Evolutionary conservation across 2,329 filamentous ascomycete species (phyloP), one percentile per base, ranked within the genome.

Genomic region (Aspergillus sp.): DNA sequence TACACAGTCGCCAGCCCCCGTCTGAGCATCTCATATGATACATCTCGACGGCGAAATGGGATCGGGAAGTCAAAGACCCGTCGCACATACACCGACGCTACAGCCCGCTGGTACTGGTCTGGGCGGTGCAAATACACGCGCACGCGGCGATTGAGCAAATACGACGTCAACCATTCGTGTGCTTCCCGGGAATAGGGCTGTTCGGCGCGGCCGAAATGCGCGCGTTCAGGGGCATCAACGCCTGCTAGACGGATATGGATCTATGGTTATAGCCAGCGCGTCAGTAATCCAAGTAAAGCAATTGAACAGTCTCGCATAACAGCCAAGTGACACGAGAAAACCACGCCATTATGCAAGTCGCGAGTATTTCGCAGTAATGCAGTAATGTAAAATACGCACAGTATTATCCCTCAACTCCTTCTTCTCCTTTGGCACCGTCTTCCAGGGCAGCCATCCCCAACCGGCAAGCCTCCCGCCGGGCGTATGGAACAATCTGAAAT

Each of bases 401-500:
- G 93, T 97, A 64, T 89, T 86, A 59, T 88, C 86, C 70, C 85
- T 90, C 61, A 96, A 76, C 30, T 86, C 83, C 57, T 87, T 84
- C 70, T 83, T 88, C 57, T 82, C 85, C 12, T 78, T 81, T 1
- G 92, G 93, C 6, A 96, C 82, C 58, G 77, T 87, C 68, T 91
- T 81, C 72, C 84, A 81, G 5, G 84, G 88, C 62, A 95, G 70
- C 91, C 91, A 96, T n/a, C 89, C 92, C 95, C 95, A 99, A 53
- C 95, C 95, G 11, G 89, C 83, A 51, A 93, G 75, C 64, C 87
- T 83, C 11, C 95, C 95, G n/a, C 93, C 93, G 0, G 95, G 95
- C 0, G 92, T 98, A 74, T 99, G 95, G 73, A 89, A 99, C 48
- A 99, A 74, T 66, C 95, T 89, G 73, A 99, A 97, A 71, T 93